These are phyloP conservation scores for Quercus ilex DNA, from an alignment of 306 rosid species.

Conservation along the genomic window DNA sequence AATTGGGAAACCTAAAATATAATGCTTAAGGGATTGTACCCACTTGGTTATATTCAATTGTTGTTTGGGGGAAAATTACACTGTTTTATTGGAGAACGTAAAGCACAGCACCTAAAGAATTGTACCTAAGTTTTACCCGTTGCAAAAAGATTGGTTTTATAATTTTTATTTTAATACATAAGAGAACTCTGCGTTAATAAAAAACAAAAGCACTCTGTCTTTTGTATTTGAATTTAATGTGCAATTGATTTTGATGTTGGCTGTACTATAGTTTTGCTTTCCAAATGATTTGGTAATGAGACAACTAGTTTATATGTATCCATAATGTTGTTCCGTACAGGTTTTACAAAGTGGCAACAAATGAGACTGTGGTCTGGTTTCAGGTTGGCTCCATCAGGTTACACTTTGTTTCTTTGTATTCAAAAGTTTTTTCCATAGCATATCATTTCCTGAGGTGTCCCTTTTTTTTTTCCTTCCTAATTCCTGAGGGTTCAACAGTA, in stretches of 20 bases:
- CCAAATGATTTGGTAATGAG: slow-evolving; percentile 11
- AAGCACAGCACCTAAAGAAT: too few species aligned
- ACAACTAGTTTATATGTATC: background rate
- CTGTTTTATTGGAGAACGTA: too few species aligned
- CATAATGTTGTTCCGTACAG: slow-evolving; percentile 33
- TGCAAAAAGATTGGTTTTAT: background rate
- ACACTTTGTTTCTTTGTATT: slow-evolving; percentile 56
- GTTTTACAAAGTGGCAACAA: slow-evolving; percentile 74
- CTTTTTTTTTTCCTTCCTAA: background rate
- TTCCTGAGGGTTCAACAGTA: background rate
- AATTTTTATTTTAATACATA: background rate
- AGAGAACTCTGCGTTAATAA: background rate
- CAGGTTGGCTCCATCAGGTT: slow-evolving; percentile 99
- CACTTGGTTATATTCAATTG: too few species aligned
- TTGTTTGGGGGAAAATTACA: too few species aligned
- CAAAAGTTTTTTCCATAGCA: slow-evolving; percentile 3
- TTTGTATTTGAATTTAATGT: background rate
- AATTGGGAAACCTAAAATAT: too few species aligned
- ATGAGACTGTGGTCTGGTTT: slow-evolving; percentile 84
- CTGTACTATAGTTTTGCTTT: background rate
- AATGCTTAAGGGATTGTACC: too few species aligned
- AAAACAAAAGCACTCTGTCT: background rate
- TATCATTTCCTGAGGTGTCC: background rate
- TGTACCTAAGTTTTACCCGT: too few species aligned
- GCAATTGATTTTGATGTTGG: background rate